phyloP scores from a whole-genome alignment of 1,284 basidiomycete species.

The Exsudoporus floridanus region DNA sequence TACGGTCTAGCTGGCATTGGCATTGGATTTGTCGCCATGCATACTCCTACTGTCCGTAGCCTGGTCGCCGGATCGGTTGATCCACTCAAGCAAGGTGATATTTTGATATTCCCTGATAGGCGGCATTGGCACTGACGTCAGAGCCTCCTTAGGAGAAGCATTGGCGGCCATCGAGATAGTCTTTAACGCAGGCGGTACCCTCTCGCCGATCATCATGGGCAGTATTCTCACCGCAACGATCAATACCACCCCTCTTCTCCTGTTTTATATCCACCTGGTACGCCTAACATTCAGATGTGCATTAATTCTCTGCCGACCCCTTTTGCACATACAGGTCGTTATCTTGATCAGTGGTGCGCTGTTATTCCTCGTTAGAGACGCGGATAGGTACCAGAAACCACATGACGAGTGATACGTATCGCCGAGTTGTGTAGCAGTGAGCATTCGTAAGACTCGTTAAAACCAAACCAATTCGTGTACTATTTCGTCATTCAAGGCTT shows the following conservation, averaged over 20 bases:
- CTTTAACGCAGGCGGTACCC: constrained; percentile 19
- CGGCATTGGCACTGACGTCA: background rate
- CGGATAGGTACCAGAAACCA: constrained; percentile 14
- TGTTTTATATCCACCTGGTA: constrained; percentile 29
- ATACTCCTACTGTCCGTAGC: constrained; percentile 28
- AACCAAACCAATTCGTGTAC: background rate
- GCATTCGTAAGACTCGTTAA: background rate
- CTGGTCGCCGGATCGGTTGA: constrained; percentile 34
- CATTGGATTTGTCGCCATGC: constrained; percentile 21
- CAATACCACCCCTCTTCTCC: constrained; percentile 12
- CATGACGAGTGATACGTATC: background rate
- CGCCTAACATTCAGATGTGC: background rate
- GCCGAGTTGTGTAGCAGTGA: background rate
- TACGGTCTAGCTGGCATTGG: constrained; percentile 14
- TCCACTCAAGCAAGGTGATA: constrained; percentile 34
- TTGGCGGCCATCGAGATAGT: constrained; percentile 37
- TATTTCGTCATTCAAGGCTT: no score
- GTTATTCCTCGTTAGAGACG: constrained; percentile 26
- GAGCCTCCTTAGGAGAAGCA: constrained; percentile 29
- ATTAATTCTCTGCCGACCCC: background rate
- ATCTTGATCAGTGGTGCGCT: constrained; percentile 10
- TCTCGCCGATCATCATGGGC: constrained; percentile 33
- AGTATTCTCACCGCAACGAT: constrained; percentile 22
- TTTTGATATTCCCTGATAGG: no score
- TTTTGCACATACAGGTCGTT: constrained; percentile 5